Evolutionary conservation across 495 filamentous ascomycete genomes (phyloP).

Genomic region (Tuber microsphaerosporum): DNA sequence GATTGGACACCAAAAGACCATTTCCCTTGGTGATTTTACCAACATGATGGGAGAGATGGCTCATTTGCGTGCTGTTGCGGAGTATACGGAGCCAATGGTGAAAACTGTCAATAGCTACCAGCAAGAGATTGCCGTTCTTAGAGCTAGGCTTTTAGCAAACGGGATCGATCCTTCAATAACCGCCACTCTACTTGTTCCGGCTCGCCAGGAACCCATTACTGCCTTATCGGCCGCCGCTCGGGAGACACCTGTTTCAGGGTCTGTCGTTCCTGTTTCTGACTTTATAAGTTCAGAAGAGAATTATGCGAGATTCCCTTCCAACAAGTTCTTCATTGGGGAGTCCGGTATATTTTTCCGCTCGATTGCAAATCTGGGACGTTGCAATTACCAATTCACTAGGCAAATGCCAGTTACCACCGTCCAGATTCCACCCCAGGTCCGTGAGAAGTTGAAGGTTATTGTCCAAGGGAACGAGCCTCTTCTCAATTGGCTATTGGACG

Average conservation of each 20-base stretch:
- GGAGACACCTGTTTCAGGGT: not conserved
- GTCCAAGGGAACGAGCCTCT: conserved; percentile 13
- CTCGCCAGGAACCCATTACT: not conserved
- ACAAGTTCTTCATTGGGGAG: conserved; percentile 23
- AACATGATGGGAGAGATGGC: not conserved
- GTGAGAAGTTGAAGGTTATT: conserved; percentile 13
- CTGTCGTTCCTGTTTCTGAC: not conserved
- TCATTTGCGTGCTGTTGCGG: not conserved
- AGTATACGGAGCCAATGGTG: not conserved
- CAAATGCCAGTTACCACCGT: conserved; percentile 10
- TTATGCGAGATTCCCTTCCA: not conserved
- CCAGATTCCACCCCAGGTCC: conserved; percentile 10
- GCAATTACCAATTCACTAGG: conserved; percentile 35
- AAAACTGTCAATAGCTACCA: not conserved
- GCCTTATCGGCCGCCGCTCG: not conserved
- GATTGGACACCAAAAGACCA: not conserved
- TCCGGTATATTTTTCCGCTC: conserved; percentile 34
- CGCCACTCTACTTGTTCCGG: not conserved
- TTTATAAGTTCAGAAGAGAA: not conserved
- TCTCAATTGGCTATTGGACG: conserved; percentile 15
- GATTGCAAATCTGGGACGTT: conserved; percentile 31
- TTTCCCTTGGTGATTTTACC: not conserved
- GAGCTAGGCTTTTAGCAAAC: not conserved
- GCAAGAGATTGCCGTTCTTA: not conserved
- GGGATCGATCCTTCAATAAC: not conserved